Percentiles rank a stretch among this genome's conserved stretches.
Evolutionary conservation across 108 stramenopile genomes (phyloP).

Genomic region (Nannochloropsis gaditana): DNA sequence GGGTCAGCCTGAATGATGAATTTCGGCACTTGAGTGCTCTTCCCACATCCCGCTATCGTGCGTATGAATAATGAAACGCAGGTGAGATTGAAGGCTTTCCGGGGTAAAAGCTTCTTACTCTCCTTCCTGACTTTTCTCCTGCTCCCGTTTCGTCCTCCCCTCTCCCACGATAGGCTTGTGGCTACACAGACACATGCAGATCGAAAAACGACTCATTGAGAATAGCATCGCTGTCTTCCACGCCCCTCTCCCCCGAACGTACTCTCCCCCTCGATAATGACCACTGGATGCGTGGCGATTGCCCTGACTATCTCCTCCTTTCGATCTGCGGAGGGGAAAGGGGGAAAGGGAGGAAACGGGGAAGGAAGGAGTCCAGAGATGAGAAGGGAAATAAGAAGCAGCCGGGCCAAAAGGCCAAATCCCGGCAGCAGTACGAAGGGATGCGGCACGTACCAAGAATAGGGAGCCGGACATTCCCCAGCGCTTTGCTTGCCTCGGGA

Average conservation of each 20-base stretch:
- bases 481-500: too few species aligned
- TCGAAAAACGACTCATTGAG: too few species aligned
- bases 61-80: background rate
- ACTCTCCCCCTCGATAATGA: background rate
- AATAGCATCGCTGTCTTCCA: background rate
- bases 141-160: background rate
- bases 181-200: too few species aligned
- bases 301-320: too few species aligned
- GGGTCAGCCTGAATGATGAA: background rate
- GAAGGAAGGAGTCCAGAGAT: too few species aligned
- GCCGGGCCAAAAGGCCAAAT: too few species aligned
- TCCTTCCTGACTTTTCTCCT: background rate
- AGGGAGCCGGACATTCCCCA: too few species aligned
- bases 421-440: too few species aligned
- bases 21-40: background rate
- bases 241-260: background rate
- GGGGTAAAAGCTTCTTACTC: background rate
- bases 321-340: too few species aligned
- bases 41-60: background rate
- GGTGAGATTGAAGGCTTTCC: background rate
- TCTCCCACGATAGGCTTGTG: background rate
- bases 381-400: too few species aligned
- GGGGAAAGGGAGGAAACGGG: too few species aligned
- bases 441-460: too few species aligned
- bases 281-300: background rate